Percentiles rank a stretch among this genome's conserved stretches.
Evolutionary conservation across 257 asterid genomes (phyloP).

Genomic region (Penstemon newberryi): DNA sequence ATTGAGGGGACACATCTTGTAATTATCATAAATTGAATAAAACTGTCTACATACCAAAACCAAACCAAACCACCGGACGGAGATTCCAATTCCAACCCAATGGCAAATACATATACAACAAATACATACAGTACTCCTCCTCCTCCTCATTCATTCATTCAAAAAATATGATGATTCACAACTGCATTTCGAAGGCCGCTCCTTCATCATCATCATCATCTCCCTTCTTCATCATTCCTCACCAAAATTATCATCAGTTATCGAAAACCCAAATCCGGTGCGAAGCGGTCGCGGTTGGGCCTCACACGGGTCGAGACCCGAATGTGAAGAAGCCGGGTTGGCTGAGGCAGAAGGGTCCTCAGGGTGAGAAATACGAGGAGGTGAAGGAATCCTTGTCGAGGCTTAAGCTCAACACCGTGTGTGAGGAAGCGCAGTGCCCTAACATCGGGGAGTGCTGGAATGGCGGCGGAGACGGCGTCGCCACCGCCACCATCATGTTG

Average conservation of each 20-base stretch:
- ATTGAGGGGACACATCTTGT: background rate
- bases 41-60: no score
- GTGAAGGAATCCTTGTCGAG: conserved; percentile 81
- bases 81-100: conserved; percentile 28
- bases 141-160: conserved; percentile 17
- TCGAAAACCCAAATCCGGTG: conserved; percentile 32
- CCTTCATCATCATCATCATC: conserved; percentile 28
- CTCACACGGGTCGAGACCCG: conserved; percentile 84
- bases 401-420: conserved; percentile 81
- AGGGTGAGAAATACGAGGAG: conserved; percentile 82
- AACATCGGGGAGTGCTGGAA: conserved; percentile 99
- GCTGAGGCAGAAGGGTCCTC: conserved; percentile 98
- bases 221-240: conserved; percentile 29
- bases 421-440: conserved; percentile 99
- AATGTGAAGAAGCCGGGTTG: conserved; percentile 78
- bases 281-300: conserved; percentile 52
- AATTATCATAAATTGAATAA: no score
- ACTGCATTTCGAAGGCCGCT: conserved; percentile 36
- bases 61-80: conserved; percentile 28
- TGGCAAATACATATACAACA: background rate
- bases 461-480: conserved; percentile 95
- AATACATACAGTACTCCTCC: background rate
- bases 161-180: conserved; percentile 42
- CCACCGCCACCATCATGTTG: conserved; percentile 95
- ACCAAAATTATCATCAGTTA: conserved; percentile 26